Conservation (phyloP, 192 early-diverging fungal genomes). For the Linnemannia exigua region DNA sequence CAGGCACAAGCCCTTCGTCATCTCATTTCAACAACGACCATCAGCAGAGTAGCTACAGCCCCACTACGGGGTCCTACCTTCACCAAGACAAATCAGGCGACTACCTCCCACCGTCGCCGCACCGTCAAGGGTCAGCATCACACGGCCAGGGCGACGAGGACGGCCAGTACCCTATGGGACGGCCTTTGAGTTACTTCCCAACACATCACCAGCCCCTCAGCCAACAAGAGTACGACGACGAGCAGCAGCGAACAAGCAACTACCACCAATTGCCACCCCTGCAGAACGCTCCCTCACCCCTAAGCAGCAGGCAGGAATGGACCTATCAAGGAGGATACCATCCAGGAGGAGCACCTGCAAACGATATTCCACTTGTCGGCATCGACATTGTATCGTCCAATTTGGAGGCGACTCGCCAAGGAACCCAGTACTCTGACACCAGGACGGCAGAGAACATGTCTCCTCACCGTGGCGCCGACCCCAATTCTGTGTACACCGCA, state of each 20-base stretch:
- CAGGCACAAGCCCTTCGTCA: not conserved
- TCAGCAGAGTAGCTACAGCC: not conserved
- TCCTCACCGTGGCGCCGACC: not conserved
- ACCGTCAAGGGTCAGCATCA: not conserved
- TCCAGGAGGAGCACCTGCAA: not conserved
- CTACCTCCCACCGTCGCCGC: conserved; percentile 2
- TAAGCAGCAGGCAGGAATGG: conserved; percentile 31
- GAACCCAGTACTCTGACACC: conserved; percentile 37
- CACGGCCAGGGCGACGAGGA: conserved; percentile 23
- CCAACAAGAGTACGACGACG: conserved; percentile 51
- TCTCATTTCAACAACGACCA: conserved; percentile 12
- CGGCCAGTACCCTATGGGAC: conserved; percentile 42
- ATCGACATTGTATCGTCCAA: conserved; percentile 52
- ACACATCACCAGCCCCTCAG: conserved; percentile 52
- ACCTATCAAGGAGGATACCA: conserved; percentile 43
- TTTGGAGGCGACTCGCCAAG: conserved; percentile 25
- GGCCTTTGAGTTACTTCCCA: conserved; percentile 54
- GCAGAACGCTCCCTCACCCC: conserved; percentile 32
- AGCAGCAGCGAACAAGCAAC: conserved; percentile 28
- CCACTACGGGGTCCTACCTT: not conserved
- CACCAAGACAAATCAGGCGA: not conserved
- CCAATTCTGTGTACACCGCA: not conserved
- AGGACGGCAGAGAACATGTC: conserved; percentile 36
- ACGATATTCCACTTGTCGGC: conserved; percentile 44
- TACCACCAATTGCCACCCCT: conserved; percentile 42